Base-by-base conservation (phyloP, 78 protist genomes). In the Ministeria vibrans region DNA sequence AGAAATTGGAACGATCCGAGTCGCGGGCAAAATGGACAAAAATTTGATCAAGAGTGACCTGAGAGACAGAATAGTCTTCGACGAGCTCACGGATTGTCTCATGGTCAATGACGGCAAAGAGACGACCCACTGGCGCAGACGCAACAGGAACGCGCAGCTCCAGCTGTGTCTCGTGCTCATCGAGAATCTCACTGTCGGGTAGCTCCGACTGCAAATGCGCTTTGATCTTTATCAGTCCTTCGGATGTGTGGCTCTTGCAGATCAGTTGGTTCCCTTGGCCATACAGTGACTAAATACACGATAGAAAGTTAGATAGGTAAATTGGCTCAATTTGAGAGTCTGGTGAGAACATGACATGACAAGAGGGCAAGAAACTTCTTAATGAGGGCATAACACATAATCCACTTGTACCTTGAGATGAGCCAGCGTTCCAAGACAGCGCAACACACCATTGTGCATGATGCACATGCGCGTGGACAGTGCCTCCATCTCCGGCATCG, bases 401-500 rank as follows among this genome's bases (percentile, higher is more conserved):
- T 46, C 70, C 38, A 39, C 46, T 22, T 53, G 22, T 25, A 5
- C 30, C 75, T 79, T 79, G 44, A 79, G 83, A 63, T 79, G 73
- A 38, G 63, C 76, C 44, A 39, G 73, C 43, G 30, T 44, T 6
- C 83, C 83, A 2, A 79, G 25, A 32, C 86, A 82, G 28, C 34
- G 25, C 46, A 83, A 59, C 28, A 20, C 23, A 0, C 87, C 87
- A 36, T 77, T 72, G 53, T 77, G 90, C 88, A 91, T 85, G 74
- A 91, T 85, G 72, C 80, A 90, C 27, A 91, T 75, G 2, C 91
- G 81, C 18, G 42, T 62, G 78, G 90, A 85, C 32, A 91, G 70
- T 7, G 91, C 91, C 68, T 84, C 87, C 27, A 76, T 59, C 82
- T 91, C 92, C 86, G 70, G 93, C 93, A 73, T 86, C 66, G 81